Evolutionary conservation across 2,329 filamentous ascomycete genomes (phyloP).

Genomic region (Venturia asperata): DNA sequence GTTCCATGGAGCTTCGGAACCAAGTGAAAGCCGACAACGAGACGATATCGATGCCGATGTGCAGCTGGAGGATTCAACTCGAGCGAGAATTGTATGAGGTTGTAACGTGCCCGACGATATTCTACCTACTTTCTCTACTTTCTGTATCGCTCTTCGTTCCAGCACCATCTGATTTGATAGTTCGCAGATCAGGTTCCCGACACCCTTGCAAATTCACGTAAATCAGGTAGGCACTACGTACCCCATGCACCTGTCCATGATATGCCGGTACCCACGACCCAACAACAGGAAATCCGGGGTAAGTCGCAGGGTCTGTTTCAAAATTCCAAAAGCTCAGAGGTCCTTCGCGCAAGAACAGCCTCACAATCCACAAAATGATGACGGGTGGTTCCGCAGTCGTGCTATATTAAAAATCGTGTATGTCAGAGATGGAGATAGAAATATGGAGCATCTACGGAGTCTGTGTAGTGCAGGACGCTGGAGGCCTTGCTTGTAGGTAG

Average conservation of each 20-base stretch:
- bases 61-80: too few species aligned
- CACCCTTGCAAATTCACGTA: too few species aligned
- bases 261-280: neutral
- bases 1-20: neutral
- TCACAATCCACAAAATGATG: neutral
- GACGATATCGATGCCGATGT: too few species aligned
- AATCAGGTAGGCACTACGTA: too few species aligned
- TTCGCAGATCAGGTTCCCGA: too few species aligned
- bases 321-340: neutral
- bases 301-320: neutral
- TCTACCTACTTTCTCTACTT: too few species aligned
- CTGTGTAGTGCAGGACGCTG: neutral
- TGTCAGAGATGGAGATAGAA: neutral
- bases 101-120: too few species aligned
- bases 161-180: too few species aligned
- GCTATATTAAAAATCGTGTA: neutral
- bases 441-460: too few species aligned
- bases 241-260: neutral
- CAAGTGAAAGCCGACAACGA: too few species aligned
- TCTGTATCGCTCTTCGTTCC: too few species aligned
- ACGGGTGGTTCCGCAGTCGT: neutral
- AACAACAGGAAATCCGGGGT: neutral
- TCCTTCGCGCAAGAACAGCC: neutral
- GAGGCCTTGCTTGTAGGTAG: neutral
- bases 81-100: too few species aligned